phyloP scores from a whole-genome alignment of 495 filamentous ascomycete genomes.

The Trichoderma asperelloides region DNA sequence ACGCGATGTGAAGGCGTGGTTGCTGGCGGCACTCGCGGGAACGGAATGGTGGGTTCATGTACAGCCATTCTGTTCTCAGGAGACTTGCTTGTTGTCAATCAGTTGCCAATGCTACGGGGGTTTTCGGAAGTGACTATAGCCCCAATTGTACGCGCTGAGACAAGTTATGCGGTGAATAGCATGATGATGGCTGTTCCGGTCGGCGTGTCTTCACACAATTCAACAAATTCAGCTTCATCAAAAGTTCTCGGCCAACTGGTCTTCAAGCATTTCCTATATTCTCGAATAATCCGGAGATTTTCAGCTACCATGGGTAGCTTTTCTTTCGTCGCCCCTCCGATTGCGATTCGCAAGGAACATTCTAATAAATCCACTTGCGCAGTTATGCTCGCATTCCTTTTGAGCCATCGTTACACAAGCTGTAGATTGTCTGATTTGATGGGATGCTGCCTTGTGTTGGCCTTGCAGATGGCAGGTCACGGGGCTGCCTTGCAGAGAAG shows the following conservation, averaged over 20 bases:
- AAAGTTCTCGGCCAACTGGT: neutral
- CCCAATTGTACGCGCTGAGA: neutral
- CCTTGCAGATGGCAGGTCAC: neutral
- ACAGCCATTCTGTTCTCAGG: neutral
- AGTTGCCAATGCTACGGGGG: neutral
- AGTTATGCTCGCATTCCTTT: neutral
- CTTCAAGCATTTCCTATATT: neutral
- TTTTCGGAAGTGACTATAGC: neutral
- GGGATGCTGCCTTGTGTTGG: neutral
- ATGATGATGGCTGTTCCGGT: neutral
- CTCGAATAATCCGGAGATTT: neutral
- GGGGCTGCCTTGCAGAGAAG: neutral
- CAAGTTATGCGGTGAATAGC: neutral
- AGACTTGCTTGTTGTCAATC: neutral
- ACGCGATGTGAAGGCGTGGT: neutral
- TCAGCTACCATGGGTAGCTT: neutral
- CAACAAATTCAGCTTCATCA: neutral
- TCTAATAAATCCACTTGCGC: neutral
- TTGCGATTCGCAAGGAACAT: neutral
- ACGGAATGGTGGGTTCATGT: neutral
- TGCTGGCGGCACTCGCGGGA: slow-evolving; percentile 3
- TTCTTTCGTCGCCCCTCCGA: neutral
- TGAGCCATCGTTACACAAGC: neutral
- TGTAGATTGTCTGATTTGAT: neutral
- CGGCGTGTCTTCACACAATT: neutral